Evolutionary conservation across 805 yeast species (phyloP).

Genomic region (Metschnikowia baotianmanensis): DNA sequence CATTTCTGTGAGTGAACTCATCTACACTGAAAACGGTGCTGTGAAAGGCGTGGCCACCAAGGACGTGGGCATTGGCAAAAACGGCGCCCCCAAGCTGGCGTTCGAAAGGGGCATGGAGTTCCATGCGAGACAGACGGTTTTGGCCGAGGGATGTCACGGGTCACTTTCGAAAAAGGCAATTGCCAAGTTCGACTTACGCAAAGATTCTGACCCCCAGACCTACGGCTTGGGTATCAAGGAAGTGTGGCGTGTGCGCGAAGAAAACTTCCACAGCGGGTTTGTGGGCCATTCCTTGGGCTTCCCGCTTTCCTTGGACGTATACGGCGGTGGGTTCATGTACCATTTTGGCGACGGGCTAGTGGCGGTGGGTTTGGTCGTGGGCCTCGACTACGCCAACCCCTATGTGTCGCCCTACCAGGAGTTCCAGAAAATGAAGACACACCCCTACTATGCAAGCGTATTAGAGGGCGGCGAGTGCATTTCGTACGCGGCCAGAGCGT

Average conservation of each 20-base stretch:
- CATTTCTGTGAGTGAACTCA: conserved; percentile 76
- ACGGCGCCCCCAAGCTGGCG: conserved; percentile 74
- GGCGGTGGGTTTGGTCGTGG: conserved; percentile 90
- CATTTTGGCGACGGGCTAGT: conserved; percentile 95
- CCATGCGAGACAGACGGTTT: conserved; percentile 81
- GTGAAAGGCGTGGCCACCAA: conserved; percentile 92
- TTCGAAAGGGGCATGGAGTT: conserved; percentile 98
- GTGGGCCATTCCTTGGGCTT: conserved; percentile 88
- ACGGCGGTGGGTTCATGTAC: conserved; percentile 97
- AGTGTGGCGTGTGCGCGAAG: conserved; percentile 91
- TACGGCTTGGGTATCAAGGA: conserved; percentile 96
- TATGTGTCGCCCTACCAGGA: conserved; percentile 95
- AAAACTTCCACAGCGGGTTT: conserved; percentile 73
- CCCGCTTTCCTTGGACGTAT: conserved; percentile 70
- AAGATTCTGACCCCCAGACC: conserved; percentile 70
- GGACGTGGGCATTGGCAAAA: conserved; percentile 80
- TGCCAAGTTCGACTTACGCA: conserved; percentile 63
- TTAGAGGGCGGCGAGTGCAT: conserved; percentile 89
- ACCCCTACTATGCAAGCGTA: conserved; percentile 74
- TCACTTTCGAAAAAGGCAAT: conserved; percentile 80
- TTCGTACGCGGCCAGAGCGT: conserved; percentile 92
- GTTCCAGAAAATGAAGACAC: conserved; percentile 90
- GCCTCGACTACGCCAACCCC: conserved; percentile 92
- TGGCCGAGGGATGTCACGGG: conserved; percentile 99
- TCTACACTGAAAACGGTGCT: conserved; percentile 54